Percentiles rank a stretch among this genome's conserved stretches.
Conservation (phyloP, 495 filamentous ascomycete genomes). For the Neurospora africana region DNA sequence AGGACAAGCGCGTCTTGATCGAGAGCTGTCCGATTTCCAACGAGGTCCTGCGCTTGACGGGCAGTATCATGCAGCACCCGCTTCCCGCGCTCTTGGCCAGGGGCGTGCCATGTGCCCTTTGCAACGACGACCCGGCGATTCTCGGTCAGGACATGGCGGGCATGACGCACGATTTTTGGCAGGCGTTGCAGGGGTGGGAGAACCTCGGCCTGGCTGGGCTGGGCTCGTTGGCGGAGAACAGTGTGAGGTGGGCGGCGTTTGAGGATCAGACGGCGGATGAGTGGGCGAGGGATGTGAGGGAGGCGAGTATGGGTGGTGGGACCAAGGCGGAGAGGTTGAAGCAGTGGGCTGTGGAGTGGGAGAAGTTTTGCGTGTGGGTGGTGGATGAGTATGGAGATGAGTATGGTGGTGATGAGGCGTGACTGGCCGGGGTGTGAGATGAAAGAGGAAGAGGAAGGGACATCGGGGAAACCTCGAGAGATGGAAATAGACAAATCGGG, state of each 20-base stretch:
- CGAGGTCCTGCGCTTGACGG: conserved; percentile 58
- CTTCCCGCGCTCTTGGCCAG: conserved; percentile 76
- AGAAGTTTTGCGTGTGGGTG: conserved; percentile 86
- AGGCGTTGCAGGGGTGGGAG: conserved; percentile 75
- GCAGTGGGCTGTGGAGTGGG: conserved; percentile 73
- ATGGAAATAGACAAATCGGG: neutral
- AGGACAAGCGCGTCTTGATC: conserved; percentile 75
- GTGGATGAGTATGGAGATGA: conserved; percentile 67
- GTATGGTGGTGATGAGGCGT: neutral
- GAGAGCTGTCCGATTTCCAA: conserved; percentile 84
- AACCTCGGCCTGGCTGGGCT: conserved; percentile 74
- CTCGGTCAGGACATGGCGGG: conserved; percentile 62
- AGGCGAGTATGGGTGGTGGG: conserved; percentile 64
- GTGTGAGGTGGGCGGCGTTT: conserved; percentile 79
- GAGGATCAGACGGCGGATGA: conserved; percentile 60
- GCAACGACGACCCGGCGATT: conserved; percentile 80
- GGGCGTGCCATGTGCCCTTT: conserved; percentile 65
- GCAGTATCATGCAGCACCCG: conserved; percentile 66
- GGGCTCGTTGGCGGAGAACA: conserved; percentile 83
- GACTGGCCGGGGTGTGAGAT: too few relatives aligned
- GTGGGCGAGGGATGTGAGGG: conserved; percentile 57
- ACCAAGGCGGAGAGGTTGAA: conserved; percentile 59
- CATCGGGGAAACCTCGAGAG: neutral
- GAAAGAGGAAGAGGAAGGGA: neutral
- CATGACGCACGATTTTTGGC: conserved; percentile 86